Percentiles rank a stretch among this genome's conserved stretches.
These are phyloP conservation scores for Phaseolus coccineus DNA, from an alignment of 331 rosid genomes.

Conservation along the genomic window DNA sequence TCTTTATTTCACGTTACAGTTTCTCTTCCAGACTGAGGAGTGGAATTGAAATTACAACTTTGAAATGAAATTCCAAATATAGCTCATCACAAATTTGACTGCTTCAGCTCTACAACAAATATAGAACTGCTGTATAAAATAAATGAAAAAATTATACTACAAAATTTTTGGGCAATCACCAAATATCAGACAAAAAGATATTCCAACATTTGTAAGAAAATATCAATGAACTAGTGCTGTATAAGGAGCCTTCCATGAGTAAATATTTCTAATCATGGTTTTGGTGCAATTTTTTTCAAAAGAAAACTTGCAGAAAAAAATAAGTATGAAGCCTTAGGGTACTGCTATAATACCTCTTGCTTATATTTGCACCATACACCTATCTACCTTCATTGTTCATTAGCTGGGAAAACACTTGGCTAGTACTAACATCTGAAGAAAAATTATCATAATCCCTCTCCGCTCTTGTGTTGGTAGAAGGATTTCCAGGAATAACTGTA, in stretches of 20 bases:
- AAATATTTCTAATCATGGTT: conserved; percentile 35
- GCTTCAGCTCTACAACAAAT: conserved; percentile 24
- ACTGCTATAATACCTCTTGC: conserved; percentile 41
- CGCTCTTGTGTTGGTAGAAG: conserved; percentile 47
- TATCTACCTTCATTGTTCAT: conserved; percentile 90
- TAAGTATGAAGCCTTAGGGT: conserved; percentile 4
- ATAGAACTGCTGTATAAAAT: neutral
- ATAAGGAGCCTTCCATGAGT: conserved; percentile 16
- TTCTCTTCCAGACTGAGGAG: neutral
- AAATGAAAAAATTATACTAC: conserved; percentile 1
- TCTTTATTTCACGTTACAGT: conserved; percentile 1
- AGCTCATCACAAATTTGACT: conserved; percentile 22
- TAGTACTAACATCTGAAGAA: conserved; percentile 66
- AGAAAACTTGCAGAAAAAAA: neutral
- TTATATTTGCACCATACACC: conserved; percentile 38
- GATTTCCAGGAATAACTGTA: conserved; percentile 45
- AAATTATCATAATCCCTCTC: conserved; percentile 52
- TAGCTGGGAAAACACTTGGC: conserved; percentile 88
- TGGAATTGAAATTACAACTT: conserved; percentile 21
- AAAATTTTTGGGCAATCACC: conserved; percentile 31
- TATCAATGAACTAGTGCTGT: conserved; percentile 14
- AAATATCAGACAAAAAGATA: conserved; percentile 40
- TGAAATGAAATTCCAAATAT: conserved; percentile 14
- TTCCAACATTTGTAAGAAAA: conserved; percentile 20
- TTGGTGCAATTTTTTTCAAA: conserved; percentile 37